Base-by-base conservation (phyloP, 148 eudicot genomes). In the Rhododendron henanense region DNA sequence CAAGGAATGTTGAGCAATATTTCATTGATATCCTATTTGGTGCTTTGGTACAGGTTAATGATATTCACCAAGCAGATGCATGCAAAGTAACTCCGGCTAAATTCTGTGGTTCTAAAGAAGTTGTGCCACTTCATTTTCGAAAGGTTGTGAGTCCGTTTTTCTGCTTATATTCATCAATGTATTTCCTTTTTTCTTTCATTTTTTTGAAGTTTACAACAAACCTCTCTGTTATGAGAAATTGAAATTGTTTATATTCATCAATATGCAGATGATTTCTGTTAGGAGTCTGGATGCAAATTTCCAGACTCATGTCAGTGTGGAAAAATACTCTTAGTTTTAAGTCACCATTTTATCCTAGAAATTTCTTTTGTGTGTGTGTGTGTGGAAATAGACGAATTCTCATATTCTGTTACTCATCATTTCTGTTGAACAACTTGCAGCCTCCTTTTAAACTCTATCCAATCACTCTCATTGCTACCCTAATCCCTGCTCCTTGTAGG, bases 61-160 rank as follows among this genome's bases (percentile, higher is more conserved):
- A 93, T 79, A 93, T 95, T 90, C 92, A 87, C 86, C 91, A 84
- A 78, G 97, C 99, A 87, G 94, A 94, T 90, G 90, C 91, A 15
- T 96, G 99, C 90, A 96, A 96, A 90, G 90, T 96, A 50, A 94
- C 93, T 78, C 99, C 99, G 31, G 95, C 95, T 2, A 96, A 96
- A 87, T 96, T 96, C 85, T 95, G 85, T 90, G 99, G 99, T 11
- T 91, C 97, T 73, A 95, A 96, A 88, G 99, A 96, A 91, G 91
- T 95, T 84, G 97, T 95, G 37, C 93, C 95, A 2, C 95, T 96
- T 82, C 90, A 93, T 86, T 87, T 91, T 81, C 93, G 95, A 35
- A 91, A 94, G 89, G 89, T 91, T 81, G 92, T 91, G 87, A 80
- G 87, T 84, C 35, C 67, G 44, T 35, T 76, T 85, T 79, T 83